Evolutionary conservation across 208 protist species (phyloP).

Genomic region (Leishmania tropica): DNA sequence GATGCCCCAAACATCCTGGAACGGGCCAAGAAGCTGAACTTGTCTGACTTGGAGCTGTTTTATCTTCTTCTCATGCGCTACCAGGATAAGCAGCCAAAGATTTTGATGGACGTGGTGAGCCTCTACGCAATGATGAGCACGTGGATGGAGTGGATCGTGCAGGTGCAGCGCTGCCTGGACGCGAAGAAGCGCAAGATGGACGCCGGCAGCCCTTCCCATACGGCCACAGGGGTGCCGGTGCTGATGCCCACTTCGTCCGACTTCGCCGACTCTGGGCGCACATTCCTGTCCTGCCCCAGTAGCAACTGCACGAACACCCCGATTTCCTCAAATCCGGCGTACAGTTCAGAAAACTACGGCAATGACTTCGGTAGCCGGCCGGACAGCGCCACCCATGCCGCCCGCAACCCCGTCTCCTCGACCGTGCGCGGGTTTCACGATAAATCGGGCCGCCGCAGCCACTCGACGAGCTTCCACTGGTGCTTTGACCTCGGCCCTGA

Average conservation of each 20-base stretch:
- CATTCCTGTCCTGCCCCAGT: not conserved
- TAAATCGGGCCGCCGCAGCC: constrained; percentile 3
- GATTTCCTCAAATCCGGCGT: not conserved
- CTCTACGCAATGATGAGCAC: constrained; percentile 48
- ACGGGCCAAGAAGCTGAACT: constrained; percentile 34
- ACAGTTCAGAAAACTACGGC: not conserved
- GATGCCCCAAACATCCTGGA: constrained; percentile 57
- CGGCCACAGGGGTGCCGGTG: too few relatives aligned
- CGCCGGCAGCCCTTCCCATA: not conserved
- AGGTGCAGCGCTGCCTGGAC: constrained; percentile 34
- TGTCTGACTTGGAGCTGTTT: constrained; percentile 54
- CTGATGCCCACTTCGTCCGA: not conserved
- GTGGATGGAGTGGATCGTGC: constrained; percentile 46
- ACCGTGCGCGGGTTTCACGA: constrained; percentile 1
- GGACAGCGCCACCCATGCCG: constrained; percentile 10
- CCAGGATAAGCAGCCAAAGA: constrained; percentile 30
- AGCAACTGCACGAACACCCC: not conserved
- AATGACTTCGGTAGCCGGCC: not conserved
- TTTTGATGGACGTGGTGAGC: constrained; percentile 38
- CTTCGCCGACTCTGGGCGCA: not conserved
- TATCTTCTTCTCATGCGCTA: constrained; percentile 44
- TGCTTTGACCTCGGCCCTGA: constrained; percentile 30
- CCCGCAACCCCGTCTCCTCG: not conserved
- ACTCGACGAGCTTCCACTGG: constrained; percentile 12
- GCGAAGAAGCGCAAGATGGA: constrained; percentile 17